Evolutionary conservation across 768 basidiomycete species (phyloP), one percentile per base, ranked within the genome.

Genomic region (Strobilomyces confusus): DNA sequence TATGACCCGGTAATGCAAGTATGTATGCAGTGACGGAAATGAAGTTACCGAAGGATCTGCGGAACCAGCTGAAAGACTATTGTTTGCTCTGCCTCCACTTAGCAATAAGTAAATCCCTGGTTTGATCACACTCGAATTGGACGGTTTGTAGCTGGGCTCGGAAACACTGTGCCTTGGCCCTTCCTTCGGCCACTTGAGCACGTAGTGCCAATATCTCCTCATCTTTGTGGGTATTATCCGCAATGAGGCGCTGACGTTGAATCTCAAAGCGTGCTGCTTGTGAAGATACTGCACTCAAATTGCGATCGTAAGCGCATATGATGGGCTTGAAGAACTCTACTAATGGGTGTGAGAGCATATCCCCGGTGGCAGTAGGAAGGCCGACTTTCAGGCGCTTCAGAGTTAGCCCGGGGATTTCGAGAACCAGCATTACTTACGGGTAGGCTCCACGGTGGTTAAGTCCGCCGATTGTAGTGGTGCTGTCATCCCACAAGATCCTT

Each of bases 221-320:
- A 22, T 48, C 57, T 25, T 49, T 52, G 37, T 32, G 30, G 19
- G 45, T 30, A 45, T 42, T 45, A 20, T 58, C 57, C 4, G 42
- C 54, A 15, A 49, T 43, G 32, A 52, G 42, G 23, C 34, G 50
- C 32, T 58, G 57, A 13, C 43, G 50, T 33, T 56, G 54, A 11
- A 56, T 47, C 49, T 58, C 57, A 43, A 56, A 58, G 37, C 45
- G 46, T 19, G 45, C 34, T 9, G 40, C 49, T 40, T 56, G 57
- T 15, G 46, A 43, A 37, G 54, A 52, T 19, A 19, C 22, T 15
- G 49, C 42, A 23, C 30, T 38, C 32, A 43, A 37, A 36, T 8
- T 30, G 15, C 46, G 46, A 30, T 58, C 54, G 23, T 58, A 58
- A 32, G 57, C 46, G 2, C 25, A 30, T 43, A 58, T 56, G 44